phyloP scores from a whole-genome alignment of 2,329 filamentous ascomycete species.

The Mollisia scopiformis region DNA sequence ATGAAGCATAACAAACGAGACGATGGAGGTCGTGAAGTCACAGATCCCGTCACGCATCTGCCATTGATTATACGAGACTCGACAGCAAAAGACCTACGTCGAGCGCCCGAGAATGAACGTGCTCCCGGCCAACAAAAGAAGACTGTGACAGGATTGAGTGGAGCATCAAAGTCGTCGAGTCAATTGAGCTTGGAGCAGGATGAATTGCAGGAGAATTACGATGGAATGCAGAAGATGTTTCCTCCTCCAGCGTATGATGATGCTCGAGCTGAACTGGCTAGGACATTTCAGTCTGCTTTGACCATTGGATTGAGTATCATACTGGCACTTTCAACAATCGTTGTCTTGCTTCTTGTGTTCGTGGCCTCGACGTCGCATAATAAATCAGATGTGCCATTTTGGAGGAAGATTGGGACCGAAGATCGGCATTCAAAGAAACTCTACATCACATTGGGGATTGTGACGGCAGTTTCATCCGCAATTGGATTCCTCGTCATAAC shows the following conservation, averaged over 20 bases:
- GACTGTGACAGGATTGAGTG: conserved; percentile 44
- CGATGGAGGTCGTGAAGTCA: conserved; percentile 49
- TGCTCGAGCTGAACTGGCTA: conserved; percentile 45
- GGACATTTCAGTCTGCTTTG: conserved; percentile 45
- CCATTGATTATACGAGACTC: conserved; percentile 59
- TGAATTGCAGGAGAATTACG: conserved; percentile 45
- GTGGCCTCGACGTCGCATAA: conserved; percentile 9
- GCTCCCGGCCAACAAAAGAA: conserved; percentile 17
- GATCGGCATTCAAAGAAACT: neutral
- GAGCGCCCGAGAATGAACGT: conserved; percentile 36
- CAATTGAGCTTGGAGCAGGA: conserved; percentile 46
- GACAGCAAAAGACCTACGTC: conserved; percentile 52
- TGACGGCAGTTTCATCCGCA: conserved; percentile 9
- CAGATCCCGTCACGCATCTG: conserved; percentile 62
- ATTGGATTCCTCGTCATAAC: conserved; percentile 40
- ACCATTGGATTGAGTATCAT: conserved; percentile 27
- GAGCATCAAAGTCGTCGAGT: conserved; percentile 45
- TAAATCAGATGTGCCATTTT: neutral
- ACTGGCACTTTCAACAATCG: conserved; percentile 20
- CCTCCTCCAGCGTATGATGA: conserved; percentile 54
- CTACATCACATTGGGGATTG: conserved; percentile 11
- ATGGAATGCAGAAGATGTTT: conserved; percentile 52
- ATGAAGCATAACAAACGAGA: conserved; percentile 30
- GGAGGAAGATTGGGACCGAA: neutral
- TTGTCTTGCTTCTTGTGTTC: conserved; percentile 19